These are phyloP conservation scores for Rhytidhysteron rufulum DNA, from an alignment of 2,329 filamentous ascomycete species.

Conservation along the genomic window DNA sequence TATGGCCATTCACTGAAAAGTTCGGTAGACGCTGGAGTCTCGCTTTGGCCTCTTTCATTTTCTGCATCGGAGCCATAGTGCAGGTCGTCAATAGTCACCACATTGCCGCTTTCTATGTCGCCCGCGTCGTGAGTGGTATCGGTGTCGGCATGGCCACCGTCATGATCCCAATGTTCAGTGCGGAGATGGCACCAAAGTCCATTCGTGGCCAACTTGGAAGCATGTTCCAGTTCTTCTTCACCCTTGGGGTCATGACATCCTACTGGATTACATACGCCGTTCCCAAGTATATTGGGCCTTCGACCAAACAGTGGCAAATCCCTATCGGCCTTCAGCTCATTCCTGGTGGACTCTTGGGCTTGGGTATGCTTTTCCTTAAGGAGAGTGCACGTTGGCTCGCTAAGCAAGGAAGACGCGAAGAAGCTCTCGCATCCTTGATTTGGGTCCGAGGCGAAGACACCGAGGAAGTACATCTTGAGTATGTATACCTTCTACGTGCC, in stretches of 20 bases:
- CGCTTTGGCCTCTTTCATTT: slow-evolving; percentile 39
- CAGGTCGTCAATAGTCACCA: slow-evolving; percentile 39
- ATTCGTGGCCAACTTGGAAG: slow-evolving; percentile 39
- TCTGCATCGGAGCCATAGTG: slow-evolving; percentile 43
- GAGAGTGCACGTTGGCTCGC: slow-evolving; percentile 49
- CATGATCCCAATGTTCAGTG: slow-evolving; percentile 40
- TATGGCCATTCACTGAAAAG: slow-evolving; percentile 42
- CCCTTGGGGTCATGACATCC: slow-evolving; percentile 40
- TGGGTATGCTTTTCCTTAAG: slow-evolving; percentile 48
- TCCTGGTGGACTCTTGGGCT: slow-evolving; percentile 43
- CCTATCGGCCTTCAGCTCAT: slow-evolving; percentile 48
- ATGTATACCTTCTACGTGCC: too few relatives aligned
- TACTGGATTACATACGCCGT: slow-evolving; percentile 51
- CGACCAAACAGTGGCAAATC: slow-evolving; percentile 49
- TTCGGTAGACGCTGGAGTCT: slow-evolving; percentile 42
- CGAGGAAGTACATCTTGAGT: too few relatives aligned
- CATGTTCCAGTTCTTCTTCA: slow-evolving; percentile 47
- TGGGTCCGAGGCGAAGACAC: slow-evolving; percentile 52
- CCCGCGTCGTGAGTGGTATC: slow-evolving; percentile 23
- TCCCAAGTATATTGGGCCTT: slow-evolving; percentile 32
- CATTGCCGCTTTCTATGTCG: slow-evolving; percentile 38
- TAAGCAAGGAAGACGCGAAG: slow-evolving; percentile 42
- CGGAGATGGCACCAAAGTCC: slow-evolving; percentile 44
- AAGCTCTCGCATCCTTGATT: slow-evolving; percentile 46
- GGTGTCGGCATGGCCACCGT: slow-evolving; percentile 33